These are phyloP conservation scores for Mortierella sp. DNA, from an alignment of 371 early-diverging fungal species.

Conservation along the genomic window DNA sequence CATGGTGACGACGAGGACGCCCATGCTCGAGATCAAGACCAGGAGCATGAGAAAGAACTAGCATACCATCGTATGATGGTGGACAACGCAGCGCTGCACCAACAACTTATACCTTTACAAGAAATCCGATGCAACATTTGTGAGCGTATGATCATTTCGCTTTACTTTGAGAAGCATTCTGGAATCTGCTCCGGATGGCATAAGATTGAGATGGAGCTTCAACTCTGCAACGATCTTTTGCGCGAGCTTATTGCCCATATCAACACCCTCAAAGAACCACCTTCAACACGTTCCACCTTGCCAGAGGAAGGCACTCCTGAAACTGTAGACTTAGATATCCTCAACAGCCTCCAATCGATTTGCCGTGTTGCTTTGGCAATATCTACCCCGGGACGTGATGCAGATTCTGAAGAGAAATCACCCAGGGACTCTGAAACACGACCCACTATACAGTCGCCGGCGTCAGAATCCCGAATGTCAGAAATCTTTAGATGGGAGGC, in stretches of 20 bases:
- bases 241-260: constrained; percentile 71
- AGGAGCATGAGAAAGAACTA: constrained; percentile 22
- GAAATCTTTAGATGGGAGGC: constrained; percentile 68
- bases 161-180: constrained; percentile 84
- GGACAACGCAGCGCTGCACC: constrained; percentile 26
- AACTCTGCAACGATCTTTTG: constrained; percentile 79
- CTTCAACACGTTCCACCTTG: not conserved
- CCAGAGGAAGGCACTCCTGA: constrained; percentile 10
- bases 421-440: constrained; percentile 25
- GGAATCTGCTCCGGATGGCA: constrained; percentile 82
- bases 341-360: constrained; percentile 32
- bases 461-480: constrained; percentile 66
- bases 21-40: constrained; percentile 31
- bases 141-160: constrained; percentile 79
- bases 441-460: constrained; percentile 60
- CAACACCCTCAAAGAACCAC: constrained; percentile 61
- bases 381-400: constrained; percentile 66
- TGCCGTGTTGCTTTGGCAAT: constrained; percentile 62
- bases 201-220: constrained; percentile 82
- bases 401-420: constrained; percentile 41
- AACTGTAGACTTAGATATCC: constrained; percentile 14
- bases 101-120: constrained; percentile 57
- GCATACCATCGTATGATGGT: constrained; percentile 15
- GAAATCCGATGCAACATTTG: constrained; percentile 83
- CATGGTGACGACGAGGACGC: constrained; percentile 15